Evolutionary conservation across 306 rosid species (phyloP).

Genomic region (Senna siamea): DNA sequence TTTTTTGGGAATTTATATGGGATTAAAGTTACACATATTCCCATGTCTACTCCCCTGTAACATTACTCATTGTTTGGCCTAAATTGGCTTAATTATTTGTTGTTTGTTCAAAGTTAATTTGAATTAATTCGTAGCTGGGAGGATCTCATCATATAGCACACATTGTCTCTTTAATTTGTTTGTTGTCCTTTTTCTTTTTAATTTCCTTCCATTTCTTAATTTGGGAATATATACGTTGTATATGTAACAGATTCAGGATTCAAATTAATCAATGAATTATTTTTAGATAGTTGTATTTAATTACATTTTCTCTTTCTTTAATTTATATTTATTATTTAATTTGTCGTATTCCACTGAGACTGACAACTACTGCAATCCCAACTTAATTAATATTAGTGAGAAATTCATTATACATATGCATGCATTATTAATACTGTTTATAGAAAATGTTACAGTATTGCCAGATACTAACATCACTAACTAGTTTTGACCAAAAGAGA

Average conservation of each 20-base stretch:
- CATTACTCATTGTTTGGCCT: conserved; percentile 42
- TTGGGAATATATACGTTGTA: background rate
- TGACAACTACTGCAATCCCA: background rate
- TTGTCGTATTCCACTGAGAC: background rate
- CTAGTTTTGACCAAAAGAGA: too few species aligned
- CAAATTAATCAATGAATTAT: conserved; percentile 4
- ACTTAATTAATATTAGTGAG: background rate
- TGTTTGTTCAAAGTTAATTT: too few species aligned
- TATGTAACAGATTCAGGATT: conserved; percentile 23
- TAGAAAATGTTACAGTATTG: too few species aligned
- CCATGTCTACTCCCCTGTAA: conserved; percentile 26
- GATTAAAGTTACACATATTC: conserved; percentile 23
- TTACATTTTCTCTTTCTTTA: background rate
- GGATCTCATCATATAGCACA: too few species aligned
- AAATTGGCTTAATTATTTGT: conserved; percentile 38
- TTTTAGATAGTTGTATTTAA: too few species aligned
- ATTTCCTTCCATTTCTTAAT: background rate
- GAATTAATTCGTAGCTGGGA: too few species aligned
- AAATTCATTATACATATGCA: too few species aligned
- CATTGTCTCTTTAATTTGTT: too few species aligned
- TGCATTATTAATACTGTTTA: too few species aligned
- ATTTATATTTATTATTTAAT: background rate
- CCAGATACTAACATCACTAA: too few species aligned
- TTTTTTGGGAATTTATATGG: conserved; percentile 21
- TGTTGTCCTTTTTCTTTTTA: too few species aligned